A percentile compares a stretch with the other conserved stretches of the same genome.
Conservation (phyloP, 2,329 filamentous ascomycete species). For the Tolypocladium tundrense region DNA sequence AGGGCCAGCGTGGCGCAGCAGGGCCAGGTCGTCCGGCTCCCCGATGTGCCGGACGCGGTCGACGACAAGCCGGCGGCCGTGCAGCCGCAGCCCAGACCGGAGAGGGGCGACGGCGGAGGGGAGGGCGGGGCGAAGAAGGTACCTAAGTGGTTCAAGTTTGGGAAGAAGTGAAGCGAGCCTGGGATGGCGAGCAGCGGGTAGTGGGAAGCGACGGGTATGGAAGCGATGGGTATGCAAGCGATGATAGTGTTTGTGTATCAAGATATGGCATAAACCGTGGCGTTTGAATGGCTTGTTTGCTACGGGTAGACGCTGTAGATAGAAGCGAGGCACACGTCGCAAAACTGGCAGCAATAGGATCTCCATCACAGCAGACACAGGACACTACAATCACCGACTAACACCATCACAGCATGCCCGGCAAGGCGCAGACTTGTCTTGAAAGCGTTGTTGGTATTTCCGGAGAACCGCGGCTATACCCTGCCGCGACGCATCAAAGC, state of each 20-base stretch:
- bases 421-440: constrained; percentile 6
- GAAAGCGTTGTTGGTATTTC: constrained; percentile 22
- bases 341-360: not conserved
- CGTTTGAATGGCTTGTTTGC: not conserved
- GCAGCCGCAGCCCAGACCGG: constrained; percentile 16
- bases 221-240: not conserved
- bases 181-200: constrained; percentile 1
- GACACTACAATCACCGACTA: not conserved
- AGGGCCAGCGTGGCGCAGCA: constrained; percentile 45
- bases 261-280: not conserved
- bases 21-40: constrained; percentile 58
- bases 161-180: constrained; percentile 49
- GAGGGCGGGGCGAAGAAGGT: constrained; percentile 32
- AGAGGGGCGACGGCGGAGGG: constrained; percentile 26
- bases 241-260: not conserved
- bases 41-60: constrained; percentile 37
- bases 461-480: constrained; percentile 20
- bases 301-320: not conserved
- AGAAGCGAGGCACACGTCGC: not conserved
- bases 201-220: not conserved
- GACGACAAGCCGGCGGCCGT: constrained; percentile 19
- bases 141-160: constrained; percentile 65
- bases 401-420: constrained; percentile 1
- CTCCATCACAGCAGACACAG: not conserved
- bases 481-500: constrained; percentile 20